These are phyloP conservation scores for Beta lomatogona DNA, from an alignment of 179 eudicot species.

Conservation along the genomic window DNA sequence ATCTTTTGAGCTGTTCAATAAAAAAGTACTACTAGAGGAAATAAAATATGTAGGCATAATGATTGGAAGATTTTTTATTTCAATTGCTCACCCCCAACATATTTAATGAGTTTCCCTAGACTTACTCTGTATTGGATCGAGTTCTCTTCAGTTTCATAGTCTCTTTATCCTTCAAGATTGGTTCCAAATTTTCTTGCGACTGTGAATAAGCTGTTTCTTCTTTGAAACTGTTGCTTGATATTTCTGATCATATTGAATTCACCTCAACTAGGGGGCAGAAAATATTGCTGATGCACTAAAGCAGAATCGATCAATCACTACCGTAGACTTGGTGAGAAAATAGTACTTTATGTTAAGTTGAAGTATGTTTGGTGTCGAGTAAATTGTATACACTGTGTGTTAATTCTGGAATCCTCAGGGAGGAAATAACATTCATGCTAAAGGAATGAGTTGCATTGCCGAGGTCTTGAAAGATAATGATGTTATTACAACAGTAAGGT, in stretches of 20 bases:
- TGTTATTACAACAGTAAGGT: constrained; percentile 64
- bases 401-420: constrained; percentile 51
- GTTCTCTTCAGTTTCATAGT: background rate
- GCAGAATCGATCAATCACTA: constrained; percentile 74
- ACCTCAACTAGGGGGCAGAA: constrained; percentile 72
- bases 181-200: background rate
- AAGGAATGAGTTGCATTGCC: constrained; percentile 74
- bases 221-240: constrained; percentile 7
- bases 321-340: constrained; percentile 77
- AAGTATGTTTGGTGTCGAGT: constrained; percentile 7
- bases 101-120: background rate
- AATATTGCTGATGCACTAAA: constrained; percentile 89
- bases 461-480: constrained; percentile 80
- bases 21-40: background rate
- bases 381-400: background rate
- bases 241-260: constrained; percentile 11
- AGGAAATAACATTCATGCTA: constrained; percentile 89
- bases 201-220: constrained; percentile 5
- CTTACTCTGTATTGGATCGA: background rate
- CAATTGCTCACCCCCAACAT: background rate
- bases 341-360: background rate
- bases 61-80: background rate
- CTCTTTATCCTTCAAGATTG: background rate
- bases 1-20: background rate
- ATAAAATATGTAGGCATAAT: background rate